phyloP scores from a whole-genome alignment of 2,329 filamentous ascomycete species.

The Fusarium citri region DNA sequence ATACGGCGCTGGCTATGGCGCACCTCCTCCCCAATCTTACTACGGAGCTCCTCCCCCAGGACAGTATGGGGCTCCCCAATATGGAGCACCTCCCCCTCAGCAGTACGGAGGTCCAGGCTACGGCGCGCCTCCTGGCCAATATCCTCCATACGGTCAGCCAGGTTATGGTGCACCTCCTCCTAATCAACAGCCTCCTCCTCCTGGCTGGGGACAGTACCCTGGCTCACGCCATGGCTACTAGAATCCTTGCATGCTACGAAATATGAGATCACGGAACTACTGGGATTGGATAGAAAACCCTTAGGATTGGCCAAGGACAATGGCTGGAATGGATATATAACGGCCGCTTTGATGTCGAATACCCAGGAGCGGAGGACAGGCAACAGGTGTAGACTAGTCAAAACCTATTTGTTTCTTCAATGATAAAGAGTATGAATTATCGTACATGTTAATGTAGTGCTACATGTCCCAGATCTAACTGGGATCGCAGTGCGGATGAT shows the following conservation, averaged over 20 bases:
- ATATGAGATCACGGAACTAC: not conserved
- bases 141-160: constrained; percentile 36
- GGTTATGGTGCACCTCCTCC: constrained; percentile 39
- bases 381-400: constrained; percentile 13
- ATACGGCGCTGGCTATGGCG: constrained; percentile 49
- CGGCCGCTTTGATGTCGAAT: constrained; percentile 38
- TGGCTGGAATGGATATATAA: constrained; percentile 22
- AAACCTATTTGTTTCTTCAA: constrained; percentile 21
- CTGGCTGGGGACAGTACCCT: constrained; percentile 54
- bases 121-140: constrained; percentile 32
- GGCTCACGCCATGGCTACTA: constrained; percentile 53
- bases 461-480: constrained; percentile 8
- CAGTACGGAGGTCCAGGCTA: constrained; percentile 47
- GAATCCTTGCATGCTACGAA: constrained; percentile 1
- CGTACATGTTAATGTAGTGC: constrained; percentile 16
- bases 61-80: constrained; percentile 48
- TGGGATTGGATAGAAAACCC: constrained; percentile 12
- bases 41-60: constrained; percentile 48
- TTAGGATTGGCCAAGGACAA: constrained; percentile 16
- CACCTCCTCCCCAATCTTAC: constrained; percentile 42
- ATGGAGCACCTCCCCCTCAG: constrained; percentile 46
- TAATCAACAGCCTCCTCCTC: constrained; percentile 41
- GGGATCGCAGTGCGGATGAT: constrained; percentile 18
- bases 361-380: constrained; percentile 15
- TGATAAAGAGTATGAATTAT: constrained; percentile 14